Percentiles rank a stretch among this genome's conserved stretches.
These are phyloP conservation scores for Samsoniella hepiali DNA, from an alignment of 2,329 filamentous ascomycete genomes.

Conservation along the genomic window DNA sequence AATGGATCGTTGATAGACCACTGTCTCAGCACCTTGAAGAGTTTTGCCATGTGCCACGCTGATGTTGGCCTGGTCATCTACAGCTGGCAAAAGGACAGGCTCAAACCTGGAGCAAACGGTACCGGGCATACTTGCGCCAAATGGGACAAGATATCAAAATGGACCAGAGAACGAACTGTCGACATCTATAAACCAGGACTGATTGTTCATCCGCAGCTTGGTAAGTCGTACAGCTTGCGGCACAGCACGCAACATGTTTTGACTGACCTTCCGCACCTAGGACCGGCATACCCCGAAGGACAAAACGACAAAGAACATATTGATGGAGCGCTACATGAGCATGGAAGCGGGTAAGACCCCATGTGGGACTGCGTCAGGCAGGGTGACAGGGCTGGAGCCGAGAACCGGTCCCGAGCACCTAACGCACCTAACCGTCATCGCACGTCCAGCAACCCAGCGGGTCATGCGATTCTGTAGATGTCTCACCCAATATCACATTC, in stretches of 20 bases:
- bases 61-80: slow-evolving; percentile 17
- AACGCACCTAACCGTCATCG: background rate
- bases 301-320: background rate
- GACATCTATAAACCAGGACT: slow-evolving; percentile 14
- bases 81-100: slow-evolving; percentile 13
- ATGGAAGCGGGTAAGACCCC: background rate
- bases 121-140: slow-evolving; percentile 9
- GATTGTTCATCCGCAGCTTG: slow-evolving; percentile 4
- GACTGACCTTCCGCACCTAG: background rate
- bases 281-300: slow-evolving; percentile 11
- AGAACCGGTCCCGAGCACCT: background rate
- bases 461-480: too few relatives aligned
- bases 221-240: background rate
- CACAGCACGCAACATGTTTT: background rate
- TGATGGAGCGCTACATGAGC: background rate
- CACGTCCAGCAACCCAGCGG: too few relatives aligned
- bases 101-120: slow-evolving; percentile 12
- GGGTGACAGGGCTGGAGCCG: background rate
- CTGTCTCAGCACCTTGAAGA: slow-evolving; percentile 9
- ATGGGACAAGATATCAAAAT: slow-evolving; percentile 1
- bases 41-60: slow-evolving; percentile 14
- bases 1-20: background rate
- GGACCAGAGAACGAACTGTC: slow-evolving; percentile 6
- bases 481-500: too few relatives aligned
- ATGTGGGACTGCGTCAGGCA: background rate